Evolutionary conservation across 345 rosid species (phyloP).

Genomic region (Eucalyptus cloeziana): DNA sequence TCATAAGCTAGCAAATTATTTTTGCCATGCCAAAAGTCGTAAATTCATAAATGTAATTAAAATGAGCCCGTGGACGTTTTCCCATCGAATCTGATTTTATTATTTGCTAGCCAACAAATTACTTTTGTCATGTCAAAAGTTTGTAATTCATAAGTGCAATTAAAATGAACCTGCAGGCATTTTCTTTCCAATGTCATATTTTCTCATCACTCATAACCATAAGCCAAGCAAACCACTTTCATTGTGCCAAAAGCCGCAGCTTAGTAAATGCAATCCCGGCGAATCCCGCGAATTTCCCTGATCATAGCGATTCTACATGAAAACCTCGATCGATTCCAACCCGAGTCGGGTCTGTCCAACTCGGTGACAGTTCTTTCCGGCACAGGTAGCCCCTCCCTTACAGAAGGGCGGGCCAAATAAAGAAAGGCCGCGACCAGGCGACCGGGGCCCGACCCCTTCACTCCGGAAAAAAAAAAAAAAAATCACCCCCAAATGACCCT

Average conservation of each 20-base stretch:
- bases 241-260: background rate
- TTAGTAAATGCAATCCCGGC: background rate
- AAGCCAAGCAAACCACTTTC: background rate
- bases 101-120: background rate
- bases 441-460: background rate
- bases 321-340: background rate
- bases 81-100: background rate
- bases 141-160: background rate
- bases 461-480: rapidly evolving
- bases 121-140: background rate
- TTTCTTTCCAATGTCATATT: background rate
- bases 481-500: background rate
- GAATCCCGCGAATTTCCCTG: background rate
- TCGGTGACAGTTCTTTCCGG: rapidly evolving
- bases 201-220: background rate
- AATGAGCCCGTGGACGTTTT: background rate
- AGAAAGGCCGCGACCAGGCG: background rate
- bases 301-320: background rate
- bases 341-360: rapidly evolving
- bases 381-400: rapidly evolving
- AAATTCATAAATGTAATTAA: background rate
- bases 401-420: background rate
- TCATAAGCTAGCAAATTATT: background rate
- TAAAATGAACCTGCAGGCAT: background rate
- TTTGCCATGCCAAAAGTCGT: background rate